These are phyloP conservation scores for Vitis hybrid DNA, from an alignment of 177 flowering plant species.

Conservation along the genomic window DNA sequence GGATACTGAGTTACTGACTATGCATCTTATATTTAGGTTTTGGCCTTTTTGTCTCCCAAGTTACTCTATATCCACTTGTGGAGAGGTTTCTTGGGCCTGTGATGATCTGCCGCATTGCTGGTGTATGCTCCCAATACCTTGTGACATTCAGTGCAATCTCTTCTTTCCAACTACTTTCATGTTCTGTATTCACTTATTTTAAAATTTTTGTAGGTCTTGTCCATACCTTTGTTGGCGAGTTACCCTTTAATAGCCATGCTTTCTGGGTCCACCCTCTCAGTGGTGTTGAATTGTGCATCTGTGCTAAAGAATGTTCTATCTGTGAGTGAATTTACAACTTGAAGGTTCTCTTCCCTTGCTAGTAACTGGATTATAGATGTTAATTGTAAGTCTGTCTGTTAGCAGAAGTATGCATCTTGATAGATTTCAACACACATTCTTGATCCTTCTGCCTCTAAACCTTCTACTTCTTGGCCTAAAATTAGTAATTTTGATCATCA, in stretches of 20 bases:
- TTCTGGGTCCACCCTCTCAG: constrained; percentile 9
- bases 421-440: too few relatives aligned
- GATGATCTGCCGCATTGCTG: constrained; percentile 12
- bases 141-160: not conserved
- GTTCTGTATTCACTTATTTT: not conserved
- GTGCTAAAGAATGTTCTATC: constrained; percentile 12
- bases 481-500: too few relatives aligned
- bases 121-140: constrained; percentile 8
- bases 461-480: too few relatives aligned
- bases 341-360: not conserved
- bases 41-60: constrained; percentile 21
- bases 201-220: constrained; percentile 13
- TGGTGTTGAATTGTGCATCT: constrained; percentile 22
- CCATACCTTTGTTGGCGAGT: constrained; percentile 18
- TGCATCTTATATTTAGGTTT: constrained; percentile 9
- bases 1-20: not conserved
- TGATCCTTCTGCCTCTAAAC: too few relatives aligned
- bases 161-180: not conserved
- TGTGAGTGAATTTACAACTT: constrained; percentile 4
- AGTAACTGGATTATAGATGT: not conserved
- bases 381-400: not conserved
- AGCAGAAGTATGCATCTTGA: too few relatives aligned
- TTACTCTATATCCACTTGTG: constrained; percentile 16
- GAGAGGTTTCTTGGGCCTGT: constrained; percentile 21
- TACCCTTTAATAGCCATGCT: constrained; percentile 23